Evolutionary conservation across 768 basidiomycete genomes (phyloP).

Genomic region (Wakefieldia striispora): DNA sequence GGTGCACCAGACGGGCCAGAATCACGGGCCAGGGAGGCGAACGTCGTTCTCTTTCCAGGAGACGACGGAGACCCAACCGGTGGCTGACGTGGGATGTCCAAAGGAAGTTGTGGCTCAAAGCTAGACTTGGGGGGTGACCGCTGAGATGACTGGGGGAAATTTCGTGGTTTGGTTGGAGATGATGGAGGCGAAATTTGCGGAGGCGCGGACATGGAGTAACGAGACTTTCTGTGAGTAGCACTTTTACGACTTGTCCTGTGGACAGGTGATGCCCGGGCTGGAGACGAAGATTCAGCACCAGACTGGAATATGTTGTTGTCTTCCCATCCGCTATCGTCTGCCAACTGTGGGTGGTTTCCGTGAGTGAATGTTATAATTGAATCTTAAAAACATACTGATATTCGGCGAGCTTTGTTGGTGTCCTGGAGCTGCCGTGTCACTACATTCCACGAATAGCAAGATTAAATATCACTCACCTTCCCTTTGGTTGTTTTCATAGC

Average conservation of each 20-base stretch:
- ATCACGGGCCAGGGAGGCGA: constrained; percentile 17
- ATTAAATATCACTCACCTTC: constrained; percentile 43
- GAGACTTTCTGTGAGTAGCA: constrained; percentile 45
- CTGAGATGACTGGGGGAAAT: constrained; percentile 21
- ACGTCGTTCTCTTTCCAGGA: constrained; percentile 9
- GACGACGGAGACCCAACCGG: constrained; percentile 9
- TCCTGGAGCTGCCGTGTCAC: constrained; percentile 41
- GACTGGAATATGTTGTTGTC: constrained; percentile 90
- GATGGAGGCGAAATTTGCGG: constrained; percentile 50
- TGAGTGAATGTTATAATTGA: constrained; percentile 26
- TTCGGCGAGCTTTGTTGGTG: constrained; percentile 51
- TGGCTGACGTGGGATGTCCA: constrained; percentile 33
- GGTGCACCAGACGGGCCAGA: constrained; percentile 14
- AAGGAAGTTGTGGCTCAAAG: constrained; percentile 54
- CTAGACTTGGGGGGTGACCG: constrained; percentile 52
- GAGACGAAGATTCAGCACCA: constrained; percentile 86
- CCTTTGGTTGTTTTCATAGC: constrained; percentile 58
- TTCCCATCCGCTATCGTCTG: constrained; percentile 84
- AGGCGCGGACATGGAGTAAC: constrained; percentile 72
- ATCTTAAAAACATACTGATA: constrained; percentile 39
- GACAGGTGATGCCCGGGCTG: constrained; percentile 58
- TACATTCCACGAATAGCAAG: background rate
- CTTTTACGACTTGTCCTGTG: constrained; percentile 44
- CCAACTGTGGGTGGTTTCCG: constrained; percentile 21
- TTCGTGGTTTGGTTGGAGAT: constrained; percentile 35